Evolutionary conservation across 257 asterid genomes (phyloP).

Genomic region (Solanum gracilifrons): DNA sequence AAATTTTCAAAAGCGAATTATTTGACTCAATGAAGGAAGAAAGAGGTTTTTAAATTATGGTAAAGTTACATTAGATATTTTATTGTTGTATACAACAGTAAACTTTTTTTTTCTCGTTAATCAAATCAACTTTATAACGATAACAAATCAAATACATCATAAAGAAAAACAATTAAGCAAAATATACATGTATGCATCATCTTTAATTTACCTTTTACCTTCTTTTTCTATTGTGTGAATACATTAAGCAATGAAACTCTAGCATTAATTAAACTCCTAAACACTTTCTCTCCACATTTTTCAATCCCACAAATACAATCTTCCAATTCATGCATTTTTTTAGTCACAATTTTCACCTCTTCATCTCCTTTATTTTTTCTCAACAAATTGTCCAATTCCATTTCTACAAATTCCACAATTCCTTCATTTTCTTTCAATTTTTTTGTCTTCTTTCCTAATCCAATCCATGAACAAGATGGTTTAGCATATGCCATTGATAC

Average conservation of each 20-base stretch:
- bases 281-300: conserved; percentile 49
- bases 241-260: conserved; percentile 80
- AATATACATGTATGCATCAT: not conserved
- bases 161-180: not conserved
- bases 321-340: conserved; percentile 48
- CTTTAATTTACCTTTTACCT: not conserved
- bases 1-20: too few species aligned
- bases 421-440: conserved; percentile 26
- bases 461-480: conserved; percentile 24
- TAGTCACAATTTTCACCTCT: conserved; percentile 35
- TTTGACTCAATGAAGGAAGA: too few species aligned
- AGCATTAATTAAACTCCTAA: conserved; percentile 64
- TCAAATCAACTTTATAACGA: not conserved
- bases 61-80: not conserved
- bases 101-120: not conserved
- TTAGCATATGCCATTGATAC: conserved; percentile 34
- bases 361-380: conserved; percentile 37
- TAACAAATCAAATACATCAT: not conserved
- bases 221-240: conserved; percentile 30
- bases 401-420: conserved; percentile 33
- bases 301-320: conserved; percentile 56
- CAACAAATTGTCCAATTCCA: conserved; percentile 33
- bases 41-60: fast-evolving
- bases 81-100: not conserved
- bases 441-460: conserved; percentile 31